These are phyloP conservation scores for Cladophialophora exuberans DNA, from an alignment of 2,329 filamentous ascomycete genomes.

Conservation along the genomic window DNA sequence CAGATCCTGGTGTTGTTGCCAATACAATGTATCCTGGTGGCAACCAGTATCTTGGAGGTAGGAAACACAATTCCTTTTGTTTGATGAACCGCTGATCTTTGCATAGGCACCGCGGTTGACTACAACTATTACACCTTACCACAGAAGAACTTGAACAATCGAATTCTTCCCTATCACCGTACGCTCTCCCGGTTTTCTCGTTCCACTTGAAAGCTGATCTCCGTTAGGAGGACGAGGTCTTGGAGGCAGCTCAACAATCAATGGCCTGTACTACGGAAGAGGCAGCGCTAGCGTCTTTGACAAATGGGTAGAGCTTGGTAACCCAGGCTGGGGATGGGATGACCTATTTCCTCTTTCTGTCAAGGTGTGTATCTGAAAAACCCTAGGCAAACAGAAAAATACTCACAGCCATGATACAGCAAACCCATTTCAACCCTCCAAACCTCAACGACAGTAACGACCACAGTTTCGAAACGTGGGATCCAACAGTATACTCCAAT, in stretches of 20 bases:
- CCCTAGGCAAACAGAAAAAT: background rate
- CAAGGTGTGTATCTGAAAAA: constrained; percentile 9
- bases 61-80: background rate
- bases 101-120: constrained; percentile 36
- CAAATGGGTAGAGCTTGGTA: constrained; percentile 26
- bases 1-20: constrained; percentile 31
- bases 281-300: constrained; percentile 27
- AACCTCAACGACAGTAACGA: constrained; percentile 33
- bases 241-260: constrained; percentile 26
- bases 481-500: constrained; percentile 31
- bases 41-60: constrained; percentile 27
- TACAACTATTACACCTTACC: constrained; percentile 36
- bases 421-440: constrained; percentile 38
- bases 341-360: constrained; percentile 14
- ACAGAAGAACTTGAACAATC: constrained; percentile 18
- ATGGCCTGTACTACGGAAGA: constrained; percentile 26
- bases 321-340: constrained; percentile 30
- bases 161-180: constrained; percentile 25
- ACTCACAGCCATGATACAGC: background rate
- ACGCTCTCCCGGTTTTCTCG: background rate
- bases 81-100: background rate
- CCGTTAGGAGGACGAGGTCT: constrained; percentile 19
- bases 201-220: background rate
- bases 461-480: constrained; percentile 37
- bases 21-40: constrained; percentile 35